Base-by-base conservation (phyloP, 805 yeast species). In the Schwanniomyces pseudopolymorphus region DNA sequence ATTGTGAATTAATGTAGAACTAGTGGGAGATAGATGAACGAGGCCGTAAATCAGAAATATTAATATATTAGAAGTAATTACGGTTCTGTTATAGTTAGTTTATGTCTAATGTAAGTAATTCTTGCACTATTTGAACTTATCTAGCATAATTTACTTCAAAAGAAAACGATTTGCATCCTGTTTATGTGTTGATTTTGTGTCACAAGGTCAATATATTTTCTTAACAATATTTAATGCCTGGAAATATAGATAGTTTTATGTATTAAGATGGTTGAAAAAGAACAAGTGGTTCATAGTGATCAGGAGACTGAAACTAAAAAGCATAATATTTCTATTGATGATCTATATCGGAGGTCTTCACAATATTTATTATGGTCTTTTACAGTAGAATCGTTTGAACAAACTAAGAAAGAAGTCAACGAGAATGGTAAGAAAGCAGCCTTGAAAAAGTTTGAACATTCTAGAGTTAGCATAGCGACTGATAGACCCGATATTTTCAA, bases 331-430 rank as follows among this genome's bases (percentile, higher is more conserved):
- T 71, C 89, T 1, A 87, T 82, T 56, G 97, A 94, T 63, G 99
- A 94, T 52, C 70, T 94, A 33, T 92, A 89, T 65, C 78, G 98
- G 38, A 77, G 90, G 26, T 87, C 96, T 3, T 78, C 94, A 0
- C 99, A 92, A 68, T 92, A 77, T 61, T 72, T 85, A 43, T 46
- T 81, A 8, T 92, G 99, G 99, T 90, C 97, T 1, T 92, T 80
- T 63, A 82, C 89, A 0, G 59, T 61, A 16, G 79, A 79, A 1
- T 79, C 78, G 46, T 71, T 92, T n/a, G 67, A 64, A 3, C 72
- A 75, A 24, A 64, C 71, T 28, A 70, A 88, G 48, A 53, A 57
- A 13, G 56, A 66, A 11, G 78, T 84, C 5, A 85, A 89, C 63
- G 72, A 74, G 37, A 69, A 70, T 22, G 96, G 92, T 2, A 61